phyloP scores from a whole-genome alignment of 192 early-diverging fungal genomes.

The Thamnidium elegans region DNA sequence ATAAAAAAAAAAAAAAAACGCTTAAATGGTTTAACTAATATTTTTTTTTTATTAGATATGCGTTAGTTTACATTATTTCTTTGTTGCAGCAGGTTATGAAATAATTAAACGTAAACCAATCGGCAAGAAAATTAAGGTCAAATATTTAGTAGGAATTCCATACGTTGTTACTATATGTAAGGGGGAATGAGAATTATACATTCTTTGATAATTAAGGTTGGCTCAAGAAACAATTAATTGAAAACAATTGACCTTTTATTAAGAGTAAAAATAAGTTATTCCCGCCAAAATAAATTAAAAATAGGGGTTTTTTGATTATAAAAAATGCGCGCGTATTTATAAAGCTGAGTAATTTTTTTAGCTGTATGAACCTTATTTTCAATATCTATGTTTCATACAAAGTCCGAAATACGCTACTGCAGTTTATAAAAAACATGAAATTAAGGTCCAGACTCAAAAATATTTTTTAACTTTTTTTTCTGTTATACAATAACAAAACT shows the following conservation, averaged over 20 bases:
- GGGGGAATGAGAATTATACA: conserved; percentile 18
- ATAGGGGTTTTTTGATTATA: too few species aligned
- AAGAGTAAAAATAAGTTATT: not conserved
- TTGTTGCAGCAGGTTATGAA: too few species aligned
- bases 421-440: not conserved
- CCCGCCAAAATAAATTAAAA: not conserved
- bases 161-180: conserved; percentile 1
- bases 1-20: not conserved
- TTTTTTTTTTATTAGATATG: too few species aligned
- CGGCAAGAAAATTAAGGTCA: not conserved
- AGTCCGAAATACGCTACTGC: not conserved
- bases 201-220: conserved; percentile 14
- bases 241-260: not conserved
- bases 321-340: too few species aligned
- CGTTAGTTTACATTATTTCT: too few species aligned
- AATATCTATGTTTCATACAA: conserved; percentile 14
- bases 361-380: conserved; percentile 4
- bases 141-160: not conserved
- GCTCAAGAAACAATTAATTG: conserved; percentile 12
- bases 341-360: too few species aligned
- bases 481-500: not conserved
- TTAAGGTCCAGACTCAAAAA: not conserved
- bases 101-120: too few species aligned
- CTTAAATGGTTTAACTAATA: too few species aligned
- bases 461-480: not conserved